A percentile compares a stretch with the other conserved stretches of the same genome.
Conservation (phyloP, 2,329 filamentous ascomycete genomes). For the Paecilomyces sp. region DNA sequence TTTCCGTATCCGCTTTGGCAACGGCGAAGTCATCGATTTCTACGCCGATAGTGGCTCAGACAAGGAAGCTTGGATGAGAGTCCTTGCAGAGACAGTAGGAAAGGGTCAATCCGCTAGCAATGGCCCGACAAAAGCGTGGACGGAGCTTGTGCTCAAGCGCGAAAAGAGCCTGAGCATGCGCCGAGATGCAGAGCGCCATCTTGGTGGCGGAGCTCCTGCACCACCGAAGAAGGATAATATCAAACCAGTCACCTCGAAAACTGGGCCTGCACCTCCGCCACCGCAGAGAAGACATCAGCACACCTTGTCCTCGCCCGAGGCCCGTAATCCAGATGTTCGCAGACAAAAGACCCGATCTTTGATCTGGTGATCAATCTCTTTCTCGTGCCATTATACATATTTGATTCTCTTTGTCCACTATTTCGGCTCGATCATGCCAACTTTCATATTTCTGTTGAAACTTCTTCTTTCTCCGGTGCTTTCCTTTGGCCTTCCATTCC, state of each 20-base stretch:
- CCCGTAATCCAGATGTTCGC: slow-evolving; percentile 26
- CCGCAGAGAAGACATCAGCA: slow-evolving; percentile 29
- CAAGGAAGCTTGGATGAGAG: slow-evolving; percentile 93
- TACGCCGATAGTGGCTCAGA: slow-evolving; percentile 83
- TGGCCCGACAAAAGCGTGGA: slow-evolving; percentile 51
- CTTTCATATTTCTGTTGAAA: slow-evolving; percentile 8
- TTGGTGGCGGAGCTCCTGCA: slow-evolving; percentile 10
- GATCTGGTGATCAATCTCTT: slow-evolving; percentile 23
- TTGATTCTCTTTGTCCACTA: slow-evolving; percentile 1
- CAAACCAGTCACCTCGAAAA: slow-evolving; percentile 16
- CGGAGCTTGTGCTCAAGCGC: slow-evolving; percentile 51
- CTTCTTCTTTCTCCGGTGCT: slow-evolving; percentile 5
- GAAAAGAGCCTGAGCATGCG: slow-evolving; percentile 31
- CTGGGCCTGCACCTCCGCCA: slow-evolving; percentile 20
- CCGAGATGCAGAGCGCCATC: slow-evolving; percentile 19
- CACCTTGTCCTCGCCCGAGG: slow-evolving; percentile 33
- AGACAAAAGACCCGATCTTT: slow-evolving; percentile 36
- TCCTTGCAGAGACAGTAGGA: slow-evolving; percentile 64
- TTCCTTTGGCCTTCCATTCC: slow-evolving; percentile 9
- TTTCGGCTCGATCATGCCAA: slow-evolving; percentile 4
- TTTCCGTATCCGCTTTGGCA: slow-evolving; percentile 97
- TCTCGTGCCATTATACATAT: neutral
- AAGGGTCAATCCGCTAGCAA: slow-evolving; percentile 42
- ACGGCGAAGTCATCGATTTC: slow-evolving; percentile 97
- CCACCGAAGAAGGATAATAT: slow-evolving; percentile 19